Base-by-base conservation (phyloP, 495 filamentous ascomycete species). In the Oleoguttula mirabilis region DNA sequence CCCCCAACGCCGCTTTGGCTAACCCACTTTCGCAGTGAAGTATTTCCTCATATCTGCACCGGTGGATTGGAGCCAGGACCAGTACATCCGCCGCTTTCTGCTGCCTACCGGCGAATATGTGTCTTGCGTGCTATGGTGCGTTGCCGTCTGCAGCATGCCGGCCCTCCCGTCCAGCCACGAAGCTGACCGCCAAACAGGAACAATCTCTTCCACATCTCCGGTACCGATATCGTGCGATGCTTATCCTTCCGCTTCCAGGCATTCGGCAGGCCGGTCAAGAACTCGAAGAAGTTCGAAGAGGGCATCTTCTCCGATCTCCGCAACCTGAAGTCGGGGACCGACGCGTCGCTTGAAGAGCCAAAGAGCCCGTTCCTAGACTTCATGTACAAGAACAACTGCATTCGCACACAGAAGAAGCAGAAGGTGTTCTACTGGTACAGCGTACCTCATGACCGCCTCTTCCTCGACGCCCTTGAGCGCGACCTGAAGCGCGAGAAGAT, bases 401-500 rank as follows among this genome's bases (percentile, higher is more conserved):
- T 98, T 55, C 76, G 90, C 50, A 98, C 90, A 20, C 90, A 98
- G 64, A 98, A 98, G 76, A 98, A 98, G 73, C 90, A 98, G 59
- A 98, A 98, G 70, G 90, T 98, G 51, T 98, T 98, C 55, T 98
- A 95, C 66, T 98, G 90, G 90, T 98, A 98, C 63, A 94, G 88
- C 66, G 90, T 98, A 40, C 90, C 90, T 5, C 90, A 98, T 61
- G 90, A 98, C 66, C 77, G 90, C 24, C 77, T 98, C 28, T 98
- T 98, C 65, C 77, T 96, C 41, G 90, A 98, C 69, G 90, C 90
- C 32, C 69, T 98, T 60, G 90, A 98, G 68, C 79, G 90, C 43
- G 90, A 98, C 58, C 63, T 98, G 60, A 98, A 98, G 76, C 75
- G 90, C 55, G 90, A 98, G 67, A 98, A 98, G 73, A 95, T 95